These are phyloP conservation scores for Tolypocladium ovalisporum DNA, from an alignment of 2,329 filamentous ascomycete species.

Conservation along the genomic window DNA sequence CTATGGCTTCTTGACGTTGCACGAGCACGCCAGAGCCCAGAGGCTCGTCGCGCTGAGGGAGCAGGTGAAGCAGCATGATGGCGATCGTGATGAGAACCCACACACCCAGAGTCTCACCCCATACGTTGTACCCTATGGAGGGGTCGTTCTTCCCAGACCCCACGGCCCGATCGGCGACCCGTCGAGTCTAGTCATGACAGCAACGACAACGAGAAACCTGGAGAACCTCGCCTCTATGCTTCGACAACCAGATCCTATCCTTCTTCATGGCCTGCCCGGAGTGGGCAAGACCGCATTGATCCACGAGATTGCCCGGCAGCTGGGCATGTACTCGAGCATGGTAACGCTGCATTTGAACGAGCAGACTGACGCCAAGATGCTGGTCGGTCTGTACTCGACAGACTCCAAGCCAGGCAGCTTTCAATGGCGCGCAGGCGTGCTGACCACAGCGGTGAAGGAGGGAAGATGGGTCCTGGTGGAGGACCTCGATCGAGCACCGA, in stretches of 20 bases:
- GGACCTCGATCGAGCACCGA: slow-evolving; percentile 88
- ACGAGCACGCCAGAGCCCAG: slow-evolving; percentile 43
- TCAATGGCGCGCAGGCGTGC: slow-evolving; percentile 79
- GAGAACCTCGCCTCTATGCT: slow-evolving; percentile 57
- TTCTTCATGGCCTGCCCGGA: slow-evolving; percentile 74
- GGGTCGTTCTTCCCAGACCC: slow-evolving; percentile 56
- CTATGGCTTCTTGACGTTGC: slow-evolving; percentile 59
- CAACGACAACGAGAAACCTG: slow-evolving; percentile 64
- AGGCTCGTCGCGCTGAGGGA: slow-evolving; percentile 30
- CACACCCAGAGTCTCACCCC: slow-evolving; percentile 39
- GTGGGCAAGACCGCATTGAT: slow-evolving; percentile 85
- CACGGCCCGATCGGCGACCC: slow-evolving; percentile 33
- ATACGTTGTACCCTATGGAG: slow-evolving; percentile 54
- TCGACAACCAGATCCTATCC: slow-evolving; percentile 56
- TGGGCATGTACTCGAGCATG: slow-evolving; percentile 72
- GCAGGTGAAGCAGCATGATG: slow-evolving; percentile 18
- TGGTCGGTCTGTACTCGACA: slow-evolving; percentile 89
- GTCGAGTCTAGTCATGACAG: slow-evolving; percentile 53
- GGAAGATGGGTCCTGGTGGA: slow-evolving; percentile 96
- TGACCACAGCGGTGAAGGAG: slow-evolving; percentile 88
- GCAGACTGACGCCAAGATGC: slow-evolving; percentile 93
- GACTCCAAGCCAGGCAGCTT: slow-evolving; percentile 83
- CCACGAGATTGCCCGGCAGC: slow-evolving; percentile 67
- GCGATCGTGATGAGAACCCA: slow-evolving; percentile 4
- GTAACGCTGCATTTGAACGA: slow-evolving; percentile 95